These are phyloP conservation scores for Trichoderma atroviride DNA, from an alignment of 2,329 filamentous ascomycete genomes.

Conservation along the genomic window DNA sequence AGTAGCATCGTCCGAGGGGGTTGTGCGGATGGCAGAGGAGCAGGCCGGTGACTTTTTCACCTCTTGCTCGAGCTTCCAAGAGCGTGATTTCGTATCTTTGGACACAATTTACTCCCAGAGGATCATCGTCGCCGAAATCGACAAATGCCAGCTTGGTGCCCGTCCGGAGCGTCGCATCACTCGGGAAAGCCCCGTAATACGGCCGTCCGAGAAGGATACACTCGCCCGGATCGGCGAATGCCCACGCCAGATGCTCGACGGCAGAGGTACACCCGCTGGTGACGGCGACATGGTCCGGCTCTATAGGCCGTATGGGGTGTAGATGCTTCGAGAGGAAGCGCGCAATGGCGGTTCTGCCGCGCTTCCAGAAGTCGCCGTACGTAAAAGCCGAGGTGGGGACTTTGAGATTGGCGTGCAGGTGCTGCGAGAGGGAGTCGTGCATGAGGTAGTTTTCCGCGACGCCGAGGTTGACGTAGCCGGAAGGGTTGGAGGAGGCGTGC, in stretches of 20 bases:
- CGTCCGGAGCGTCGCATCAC: slow-evolving; percentile 49
- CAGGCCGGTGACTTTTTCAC: slow-evolving; percentile 49
- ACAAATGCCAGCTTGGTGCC: slow-evolving; percentile 48
- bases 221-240: slow-evolving; percentile 45
- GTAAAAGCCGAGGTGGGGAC: slow-evolving; percentile 41
- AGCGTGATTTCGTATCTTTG: slow-evolving; percentile 48
- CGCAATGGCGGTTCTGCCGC: slow-evolving; percentile 38
- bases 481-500: slow-evolving; percentile 44
- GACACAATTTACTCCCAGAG: slow-evolving; percentile 46
- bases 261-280: slow-evolving; percentile 47
- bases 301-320: slow-evolving; percentile 35
- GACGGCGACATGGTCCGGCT: slow-evolving; percentile 41
- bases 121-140: slow-evolving; percentile 48
- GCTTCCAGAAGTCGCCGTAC: slow-evolving; percentile 47
- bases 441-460: slow-evolving; percentile 57
- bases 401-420: slow-evolving; percentile 45
- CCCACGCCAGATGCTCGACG: slow-evolving; percentile 47
- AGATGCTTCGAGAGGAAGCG: slow-evolving; percentile 43
- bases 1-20: slow-evolving; percentile 53
- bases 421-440: slow-evolving; percentile 48
- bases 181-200: slow-evolving; percentile 52
- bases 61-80: slow-evolving; percentile 43
- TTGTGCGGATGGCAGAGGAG: slow-evolving; percentile 57
- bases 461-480: slow-evolving; percentile 53
- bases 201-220: slow-evolving; percentile 47